Conservation (phyloP, 1,284 basidiomycete species). For the Tylopilus sp. region DNA sequence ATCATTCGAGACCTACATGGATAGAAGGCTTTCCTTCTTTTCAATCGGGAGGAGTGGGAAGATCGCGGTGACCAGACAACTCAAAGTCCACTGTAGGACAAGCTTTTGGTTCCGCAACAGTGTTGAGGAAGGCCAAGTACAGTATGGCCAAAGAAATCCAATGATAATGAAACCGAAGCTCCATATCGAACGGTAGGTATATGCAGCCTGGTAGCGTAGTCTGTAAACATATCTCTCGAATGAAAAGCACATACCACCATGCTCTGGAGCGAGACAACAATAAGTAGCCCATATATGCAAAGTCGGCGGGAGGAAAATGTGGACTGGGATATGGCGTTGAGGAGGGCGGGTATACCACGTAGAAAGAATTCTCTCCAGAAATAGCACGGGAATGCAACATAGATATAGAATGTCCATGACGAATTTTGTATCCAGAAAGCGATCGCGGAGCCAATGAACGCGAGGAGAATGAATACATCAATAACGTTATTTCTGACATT, state of each 20-base stretch:
- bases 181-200: constrained; percentile 80
- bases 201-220: constrained; percentile 63
- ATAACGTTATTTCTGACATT: not conserved
- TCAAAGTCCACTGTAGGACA: constrained; percentile 59
- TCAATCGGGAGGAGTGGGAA: constrained; percentile 84
- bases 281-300: constrained; percentile 43
- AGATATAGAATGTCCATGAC: constrained; percentile 83
- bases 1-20: constrained; percentile 62
- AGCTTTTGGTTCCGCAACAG: constrained; percentile 44
- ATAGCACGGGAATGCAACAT: constrained; percentile 80
- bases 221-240: constrained; percentile 4
- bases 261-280: constrained; percentile 63
- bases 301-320: constrained; percentile 34
- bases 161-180: constrained; percentile 73
- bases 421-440: constrained; percentile 74
- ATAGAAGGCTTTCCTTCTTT: constrained; percentile 72
- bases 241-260: constrained; percentile 73
- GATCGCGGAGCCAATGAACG: constrained; percentile 54
- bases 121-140: constrained; percentile 55
- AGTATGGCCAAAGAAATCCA: constrained; percentile 76
- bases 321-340: constrained; percentile 31
- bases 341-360: constrained; percentile 42
- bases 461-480: constrained; percentile 41
- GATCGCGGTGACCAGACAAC: constrained; percentile 67
- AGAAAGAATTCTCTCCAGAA: constrained; percentile 73